Evolutionary conservation across 2,329 filamentous ascomycete species (phyloP), one percentile per base, ranked within the genome.

Genomic region (Coleophoma eucalyptorum): DNA sequence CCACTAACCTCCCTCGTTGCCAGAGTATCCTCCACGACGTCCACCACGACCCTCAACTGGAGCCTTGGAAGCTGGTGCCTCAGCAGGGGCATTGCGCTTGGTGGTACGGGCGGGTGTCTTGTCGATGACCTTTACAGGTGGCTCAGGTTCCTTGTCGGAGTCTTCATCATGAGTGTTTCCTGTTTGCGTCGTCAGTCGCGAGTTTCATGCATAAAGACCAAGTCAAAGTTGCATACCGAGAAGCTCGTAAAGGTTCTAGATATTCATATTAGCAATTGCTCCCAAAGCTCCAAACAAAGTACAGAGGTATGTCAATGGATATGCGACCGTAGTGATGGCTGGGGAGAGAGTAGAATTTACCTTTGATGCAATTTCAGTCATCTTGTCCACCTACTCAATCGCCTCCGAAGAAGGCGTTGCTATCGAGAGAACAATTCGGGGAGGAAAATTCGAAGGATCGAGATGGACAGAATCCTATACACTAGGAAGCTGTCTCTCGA

Each of bases 171-270:
- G 80, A 71, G 81, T 81, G 71, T 83, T 83, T 82, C 66, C 60
- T 66, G 50, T 56, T 58, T 55, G 60, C 49, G 34, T 59, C 42
- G 53, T 67, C 54, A 66, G 61, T 61, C 54, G 56, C 56, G 52
- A 57, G 50, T 56, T 55, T 53, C 55, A 51, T 50, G 56, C 21
- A 16, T 21, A 21, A 55, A 43, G 49, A 49, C 54, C 49, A 38
- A 48, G 48, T 50, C 56, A 50, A 51, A 41, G 48, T 57, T 59
- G 62, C 74, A 68, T 96, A 97, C 94, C 93, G 83, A 99, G 90
- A 79, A 96, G 87, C 83, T 94, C 93, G 83, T 89, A 97, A 70
- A 89, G 86, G 83, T 99, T 99, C 94, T 97, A 67, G 62, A 59
- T 26, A 3, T 26, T 26, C 6, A 26, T 8, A 26, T 26, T 26